Conservation (phyloP, 1,284 basidiomycete species). For the Cryptococcus sp. region DNA sequence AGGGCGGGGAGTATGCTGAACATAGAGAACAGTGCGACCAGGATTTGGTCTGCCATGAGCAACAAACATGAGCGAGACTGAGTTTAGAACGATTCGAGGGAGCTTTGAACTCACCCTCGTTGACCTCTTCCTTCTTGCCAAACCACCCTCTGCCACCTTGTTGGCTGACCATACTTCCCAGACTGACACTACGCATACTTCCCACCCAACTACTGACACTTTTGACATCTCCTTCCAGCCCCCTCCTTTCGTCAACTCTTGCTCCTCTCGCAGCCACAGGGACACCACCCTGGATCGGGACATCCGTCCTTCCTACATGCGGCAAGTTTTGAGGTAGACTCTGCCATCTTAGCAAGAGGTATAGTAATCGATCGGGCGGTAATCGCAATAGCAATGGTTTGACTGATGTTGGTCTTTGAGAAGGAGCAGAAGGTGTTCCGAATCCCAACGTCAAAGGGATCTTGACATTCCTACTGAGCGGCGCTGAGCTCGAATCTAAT, state of each 20-base stretch:
- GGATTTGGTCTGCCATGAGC: conserved; percentile 34
- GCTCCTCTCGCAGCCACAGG: conserved; percentile 36
- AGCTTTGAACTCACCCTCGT: conserved; percentile 39
- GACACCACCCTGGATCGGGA: conserved; percentile 44
- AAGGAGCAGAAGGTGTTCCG: conserved; percentile 24
- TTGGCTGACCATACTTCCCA: conserved; percentile 26
- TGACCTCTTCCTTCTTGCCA: conserved; percentile 38
- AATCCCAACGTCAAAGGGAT: conserved; percentile 49
- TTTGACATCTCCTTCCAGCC: conserved; percentile 45
- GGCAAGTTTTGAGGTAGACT: conserved; percentile 35
- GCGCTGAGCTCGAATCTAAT: conserved; percentile 46
- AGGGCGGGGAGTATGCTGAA: conserved; percentile 50
- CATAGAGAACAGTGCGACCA: conserved; percentile 46
- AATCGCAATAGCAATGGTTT: conserved; percentile 48
- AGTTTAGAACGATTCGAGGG: neutral
- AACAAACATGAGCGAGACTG: conserved; percentile 4
- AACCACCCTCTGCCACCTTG: conserved; percentile 35
- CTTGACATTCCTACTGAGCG: conserved; percentile 41
- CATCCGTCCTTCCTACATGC: conserved; percentile 49
- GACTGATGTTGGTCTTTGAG: conserved; percentile 7
- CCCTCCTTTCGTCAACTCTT: conserved; percentile 14
- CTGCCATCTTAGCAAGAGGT: conserved; percentile 51
- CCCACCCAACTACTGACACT: conserved; percentile 53
- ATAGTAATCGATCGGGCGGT: conserved; percentile 50
- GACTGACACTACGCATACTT: conserved; percentile 47